Evolutionary conservation across 108 stramenopile species (phyloP), one percentile per base, ranked within the genome.

Genomic region (Mediolabrus comicus): DNA sequence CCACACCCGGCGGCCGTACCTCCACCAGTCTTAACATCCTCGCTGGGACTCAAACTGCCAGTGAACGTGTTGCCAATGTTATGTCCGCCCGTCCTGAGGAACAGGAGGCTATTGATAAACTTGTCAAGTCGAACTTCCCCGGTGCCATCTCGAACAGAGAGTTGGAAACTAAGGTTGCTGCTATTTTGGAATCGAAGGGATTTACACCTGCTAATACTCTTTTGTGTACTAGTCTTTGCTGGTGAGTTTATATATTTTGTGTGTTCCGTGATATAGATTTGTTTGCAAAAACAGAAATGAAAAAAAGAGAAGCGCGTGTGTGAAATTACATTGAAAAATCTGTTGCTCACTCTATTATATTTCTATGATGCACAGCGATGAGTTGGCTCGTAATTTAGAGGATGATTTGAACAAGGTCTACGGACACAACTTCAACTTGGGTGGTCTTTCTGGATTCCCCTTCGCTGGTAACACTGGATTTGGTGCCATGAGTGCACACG

Each of bases 401-500:
- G 61, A 77, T 25, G 79, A 80, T 34, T 59, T 88, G 35, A 49
- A 65, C 0, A 64, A 62, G 32, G 29, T 69, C 33, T 84, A 66
- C 36, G 62, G 67, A 8, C 30, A 75, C 27, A 75, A 69, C 61
- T 83, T 83, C 60, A 65, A 39, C 64, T 56, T 83, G 63, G 83
- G 83, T n/a, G 83, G 83, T 32, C 59, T 85, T 31, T 65, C 86
- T 4, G n/a, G n/a, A n/a, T n/a, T n/a, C n/a, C n/a, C n/a, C n/a
- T n/a, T n/a, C n/a, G n/a, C n/a, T n/a, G n/a, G 86, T 28, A 61
- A 51, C 9, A 86, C 84, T 14, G 53, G 61, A 2, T 86, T 87
- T 56, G 84, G 81, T 34, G 86, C 86, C 78, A 86, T 87, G 84
- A 71, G 79, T 2, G 57, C 74, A 0, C 89, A 90, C 75, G 81